Evolutionary conservation across 2,329 filamentous ascomycete species (phyloP), one percentile per base, ranked within the genome.

Genomic region (Colletotrichum coccodes): DNA sequence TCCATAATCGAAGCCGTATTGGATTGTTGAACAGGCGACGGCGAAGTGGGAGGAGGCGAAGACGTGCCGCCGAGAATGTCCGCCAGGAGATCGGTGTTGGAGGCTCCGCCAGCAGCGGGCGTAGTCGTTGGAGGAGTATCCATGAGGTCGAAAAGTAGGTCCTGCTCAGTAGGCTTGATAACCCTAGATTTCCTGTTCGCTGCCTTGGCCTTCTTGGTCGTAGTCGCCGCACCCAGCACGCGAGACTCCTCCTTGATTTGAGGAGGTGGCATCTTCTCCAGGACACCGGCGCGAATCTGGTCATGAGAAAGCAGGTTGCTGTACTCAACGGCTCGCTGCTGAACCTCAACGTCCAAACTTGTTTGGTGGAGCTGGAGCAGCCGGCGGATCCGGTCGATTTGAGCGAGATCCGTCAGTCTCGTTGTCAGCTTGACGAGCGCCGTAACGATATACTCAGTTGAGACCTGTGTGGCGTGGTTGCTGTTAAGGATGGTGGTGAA

Each of bases 211-310:
- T 87, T 85, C 79, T 90, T 91, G 68, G 80, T 79, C 36, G 79
- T 76, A 1, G 89, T 85, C 1, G 94, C 91, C 75, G 95, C 92
- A 49, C 95, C 95, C 21, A 99, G 85, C 3, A 98, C 95, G 69
- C 95, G 88, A 62, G 96, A 95, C 79, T 97, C 94, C 78, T 99
- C 96, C 73, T 95, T 94, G 76, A 99, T 98, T 79, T 98, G 95
- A 9, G 96, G 96, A 2, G 96, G 90, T 8, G 96, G 96, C 97
- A 99, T 99, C 79, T 96, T 97, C 82, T 99, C 96, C 12, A 99
- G 84, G 3, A 99, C 96, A 66, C 96, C 96, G 68, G 89, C 89
- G 62, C 95, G 91, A 64, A 99, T 93, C 69, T 94, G 86, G 73
- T 99, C 95, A 75, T 94, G 94, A 0, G 89, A 89, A 75, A 99